A percentile compares a stretch with the other conserved stretches of the same genome.
Evolutionary conservation across 176 grass and related monocot species (phyloP).

Genomic region (Puya raimondii): DNA sequence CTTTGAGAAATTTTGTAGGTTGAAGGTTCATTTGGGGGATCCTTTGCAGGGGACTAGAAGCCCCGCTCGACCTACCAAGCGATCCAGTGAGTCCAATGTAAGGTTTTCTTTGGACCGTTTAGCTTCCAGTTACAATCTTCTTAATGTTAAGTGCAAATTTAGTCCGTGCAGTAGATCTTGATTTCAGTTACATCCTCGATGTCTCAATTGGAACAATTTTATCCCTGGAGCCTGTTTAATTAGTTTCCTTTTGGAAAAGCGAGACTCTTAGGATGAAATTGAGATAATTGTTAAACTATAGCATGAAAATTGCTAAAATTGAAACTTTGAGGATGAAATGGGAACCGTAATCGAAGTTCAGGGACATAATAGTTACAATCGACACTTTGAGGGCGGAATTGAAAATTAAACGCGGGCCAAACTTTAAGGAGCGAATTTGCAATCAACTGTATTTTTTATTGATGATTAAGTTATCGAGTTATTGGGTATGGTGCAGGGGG

Average conservation of each 20-base stretch:
- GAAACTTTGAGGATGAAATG: no score
- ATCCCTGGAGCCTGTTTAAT: background rate
- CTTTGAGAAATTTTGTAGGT: slow-evolving; percentile 27
- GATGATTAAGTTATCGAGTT: background rate
- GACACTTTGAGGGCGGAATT: no score
- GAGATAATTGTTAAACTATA: no score
- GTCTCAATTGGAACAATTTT: background rate
- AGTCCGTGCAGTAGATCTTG: no score
- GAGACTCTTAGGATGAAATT: no score
- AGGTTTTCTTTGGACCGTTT: slow-evolving; percentile 25
- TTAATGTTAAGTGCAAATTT: no score
- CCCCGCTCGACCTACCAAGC: slow-evolving; percentile 46
- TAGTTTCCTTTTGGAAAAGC: background rate
- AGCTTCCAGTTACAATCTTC: background rate
- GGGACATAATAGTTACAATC: no score
- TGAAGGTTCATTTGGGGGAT: slow-evolving; percentile 76
- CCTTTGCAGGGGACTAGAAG: slow-evolving; percentile 62
- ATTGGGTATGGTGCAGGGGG: slow-evolving; percentile 44
- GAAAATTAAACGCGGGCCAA: no score
- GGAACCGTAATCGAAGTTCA: no score
- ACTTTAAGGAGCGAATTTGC: background rate
- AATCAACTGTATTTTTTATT: slow-evolving; percentile 15
- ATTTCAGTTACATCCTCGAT: no score
- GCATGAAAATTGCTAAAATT: no score
- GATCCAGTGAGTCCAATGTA: slow-evolving; percentile 48